Evolutionary conservation across 2,329 filamentous ascomycete species (phyloP).

Genomic region (Trichoderma semiorbis): DNA sequence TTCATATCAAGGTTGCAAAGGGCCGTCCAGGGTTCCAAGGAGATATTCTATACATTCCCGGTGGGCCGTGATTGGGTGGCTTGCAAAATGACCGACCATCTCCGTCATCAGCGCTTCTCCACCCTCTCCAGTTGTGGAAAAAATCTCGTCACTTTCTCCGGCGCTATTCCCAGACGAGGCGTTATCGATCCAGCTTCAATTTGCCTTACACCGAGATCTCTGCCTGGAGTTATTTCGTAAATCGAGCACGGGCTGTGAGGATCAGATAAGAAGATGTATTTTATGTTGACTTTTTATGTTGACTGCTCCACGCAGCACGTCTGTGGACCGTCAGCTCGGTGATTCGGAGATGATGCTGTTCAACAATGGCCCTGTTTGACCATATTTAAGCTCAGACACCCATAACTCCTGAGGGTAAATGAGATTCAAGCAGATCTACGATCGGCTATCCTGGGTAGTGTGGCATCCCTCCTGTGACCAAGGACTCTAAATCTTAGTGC

Average conservation of each 20-base stretch:
- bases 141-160: background rate
- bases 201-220: background rate
- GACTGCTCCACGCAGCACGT: background rate
- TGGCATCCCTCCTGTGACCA: background rate
- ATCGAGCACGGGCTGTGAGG: background rate
- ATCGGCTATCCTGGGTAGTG: background rate
- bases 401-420: background rate
- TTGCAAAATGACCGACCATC: slow-evolving; percentile 3
- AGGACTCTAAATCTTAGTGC: background rate
- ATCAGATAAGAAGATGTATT: background rate
- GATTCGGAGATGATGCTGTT: background rate
- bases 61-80: slow-evolving; percentile 1
- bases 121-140: background rate
- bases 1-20: background rate
- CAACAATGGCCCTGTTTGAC: background rate
- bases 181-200: background rate
- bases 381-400: background rate
- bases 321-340: background rate
- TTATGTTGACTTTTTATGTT: background rate
- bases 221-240: background rate
- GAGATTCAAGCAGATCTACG: background rate
- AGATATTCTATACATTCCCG: background rate
- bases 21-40: background rate
- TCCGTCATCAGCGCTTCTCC: slow-evolving; percentile 1
- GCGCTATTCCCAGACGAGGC: background rate